Percentiles rank a stretch among this genome's conserved stretches.
Evolutionary conservation across 192 early-diverging fungal species (phyloP).

Genomic region (Kickxella alabastrina): DNA sequence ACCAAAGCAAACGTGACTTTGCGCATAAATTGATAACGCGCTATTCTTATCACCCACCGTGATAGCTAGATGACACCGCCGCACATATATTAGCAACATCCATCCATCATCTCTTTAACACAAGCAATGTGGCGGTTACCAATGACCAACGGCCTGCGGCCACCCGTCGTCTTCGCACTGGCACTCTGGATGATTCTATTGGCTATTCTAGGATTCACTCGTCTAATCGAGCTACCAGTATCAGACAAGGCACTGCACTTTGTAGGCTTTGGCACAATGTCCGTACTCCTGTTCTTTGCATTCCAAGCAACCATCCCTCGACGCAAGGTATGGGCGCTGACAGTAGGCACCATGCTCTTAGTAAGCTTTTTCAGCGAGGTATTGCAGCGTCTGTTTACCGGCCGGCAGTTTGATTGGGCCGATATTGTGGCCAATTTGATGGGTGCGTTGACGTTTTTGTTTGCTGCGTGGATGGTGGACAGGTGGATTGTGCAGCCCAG

Average conservation of each 20-base stretch:
- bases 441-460: constrained; percentile 29
- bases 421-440: constrained; percentile 37
- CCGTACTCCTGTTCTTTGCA: constrained; percentile 28
- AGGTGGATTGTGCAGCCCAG: constrained; percentile 36
- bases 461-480: constrained; percentile 40
- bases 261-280: constrained; percentile 31
- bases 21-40: no score
- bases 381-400: constrained; percentile 29
- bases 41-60: no score
- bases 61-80: no score
- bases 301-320: constrained; percentile 29
- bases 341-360: constrained; percentile 3
- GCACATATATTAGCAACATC: no score
- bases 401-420: constrained; percentile 36
- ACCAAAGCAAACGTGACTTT: no score
- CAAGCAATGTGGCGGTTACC: background rate
- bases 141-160: background rate
- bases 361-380: constrained; percentile 35
- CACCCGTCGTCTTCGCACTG: constrained; percentile 6
- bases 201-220: constrained; percentile 36
- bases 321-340: constrained; percentile 18
- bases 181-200: constrained; percentile 23
- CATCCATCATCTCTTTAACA: no score
- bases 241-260: constrained; percentile 44
- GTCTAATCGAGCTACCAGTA: constrained; percentile 12